Conservation (phyloP, 2,329 filamentous ascomycete genomes). For the Fusarium temperatum region DNA sequence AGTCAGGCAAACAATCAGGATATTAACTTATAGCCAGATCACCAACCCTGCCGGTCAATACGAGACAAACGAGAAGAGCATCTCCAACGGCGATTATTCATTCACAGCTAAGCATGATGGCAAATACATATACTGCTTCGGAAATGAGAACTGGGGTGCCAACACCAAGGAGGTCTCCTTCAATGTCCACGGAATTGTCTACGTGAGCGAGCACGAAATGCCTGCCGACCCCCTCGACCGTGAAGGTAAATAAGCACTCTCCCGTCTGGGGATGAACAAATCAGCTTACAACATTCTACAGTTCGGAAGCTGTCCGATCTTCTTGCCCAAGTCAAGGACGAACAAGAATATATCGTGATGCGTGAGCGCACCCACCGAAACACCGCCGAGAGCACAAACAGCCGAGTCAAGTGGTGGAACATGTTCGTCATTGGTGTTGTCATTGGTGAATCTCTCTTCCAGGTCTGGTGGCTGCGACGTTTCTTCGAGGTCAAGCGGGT, state of each 20-base stretch:
- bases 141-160: constrained; percentile 97
- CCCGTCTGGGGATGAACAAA: neutral
- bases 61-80: constrained; percentile 80
- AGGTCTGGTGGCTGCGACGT: constrained; percentile 98
- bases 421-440: constrained; percentile 93
- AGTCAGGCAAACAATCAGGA: neutral
- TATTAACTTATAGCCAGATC: constrained; percentile 62
- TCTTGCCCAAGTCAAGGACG: constrained; percentile 92
- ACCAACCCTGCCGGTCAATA: constrained; percentile 79
- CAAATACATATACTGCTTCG: constrained; percentile 96
- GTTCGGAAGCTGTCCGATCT: constrained; percentile 86
- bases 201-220: constrained; percentile 88
- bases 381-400: constrained; percentile 98
- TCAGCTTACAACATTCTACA: constrained; percentile 47
- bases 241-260: constrained; percentile 70
- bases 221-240: constrained; percentile 87
- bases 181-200: constrained; percentile 98
- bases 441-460: constrained; percentile 92
- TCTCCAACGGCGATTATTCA: constrained; percentile 91
- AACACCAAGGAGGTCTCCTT: constrained; percentile 98
- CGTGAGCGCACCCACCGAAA: constrained; percentile 97
- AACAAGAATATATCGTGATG: constrained; percentile 95
- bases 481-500: constrained; percentile 91
- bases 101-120: constrained; percentile 88
- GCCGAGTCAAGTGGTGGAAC: constrained; percentile 99